A percentile compares a stretch with the other conserved stretches of the same genome.
Evolutionary conservation across 768 basidiomycete species (phyloP).

Genomic region (Lentinula guzmanii): DNA sequence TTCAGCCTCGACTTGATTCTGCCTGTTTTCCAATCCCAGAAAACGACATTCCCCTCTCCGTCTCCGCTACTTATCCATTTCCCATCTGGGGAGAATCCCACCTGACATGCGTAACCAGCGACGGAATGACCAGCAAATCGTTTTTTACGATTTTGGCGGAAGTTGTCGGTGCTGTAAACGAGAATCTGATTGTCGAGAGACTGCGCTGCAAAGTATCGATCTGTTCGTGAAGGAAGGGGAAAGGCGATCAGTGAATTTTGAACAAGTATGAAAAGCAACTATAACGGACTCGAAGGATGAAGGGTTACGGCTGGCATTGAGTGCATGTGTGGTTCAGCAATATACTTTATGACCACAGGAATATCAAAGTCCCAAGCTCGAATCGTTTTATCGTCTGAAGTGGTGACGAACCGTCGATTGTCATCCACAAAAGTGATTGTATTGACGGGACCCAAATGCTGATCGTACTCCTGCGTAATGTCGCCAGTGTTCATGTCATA

Average conservation of each 20-base stretch:
- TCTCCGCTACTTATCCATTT: slow-evolving; percentile 98
- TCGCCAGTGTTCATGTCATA: slow-evolving; percentile 95
- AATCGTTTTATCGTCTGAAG: slow-evolving; percentile 98
- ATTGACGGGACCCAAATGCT: slow-evolving; percentile 96
- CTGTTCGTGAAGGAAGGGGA: slow-evolving; percentile 26
- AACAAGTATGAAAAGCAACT: slow-evolving; percentile 8
- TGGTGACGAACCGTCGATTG: slow-evolving; percentile 94
- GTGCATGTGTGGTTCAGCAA: slow-evolving; percentile 99
- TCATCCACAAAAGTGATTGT: slow-evolving; percentile 99
- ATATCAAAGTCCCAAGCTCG: slow-evolving; percentile 99
- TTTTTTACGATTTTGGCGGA: slow-evolving; percentile 98
- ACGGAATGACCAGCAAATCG: slow-evolving; percentile 96
- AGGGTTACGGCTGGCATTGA: slow-evolving; percentile 98
- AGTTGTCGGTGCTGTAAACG: slow-evolving; percentile 95
- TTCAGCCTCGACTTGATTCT: slow-evolving; percentile 86
- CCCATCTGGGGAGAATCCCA: slow-evolving; percentile 97
- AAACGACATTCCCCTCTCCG: slow-evolving; percentile 89
- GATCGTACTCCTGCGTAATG: slow-evolving; percentile 97
- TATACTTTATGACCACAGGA: slow-evolving; percentile 98
- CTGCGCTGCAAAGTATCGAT: slow-evolving; percentile 96
- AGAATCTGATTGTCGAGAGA: slow-evolving; percentile 98
- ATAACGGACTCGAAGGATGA: slow-evolving; percentile 83
- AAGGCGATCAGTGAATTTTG: slow-evolving; percentile 2
- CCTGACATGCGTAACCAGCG: slow-evolving; percentile 95
- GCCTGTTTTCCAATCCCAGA: slow-evolving; percentile 99